Evolutionary conservation across 2,329 filamentous ascomycete genomes (phyloP).

Genomic region (Sporothrix variecibatus): DNA sequence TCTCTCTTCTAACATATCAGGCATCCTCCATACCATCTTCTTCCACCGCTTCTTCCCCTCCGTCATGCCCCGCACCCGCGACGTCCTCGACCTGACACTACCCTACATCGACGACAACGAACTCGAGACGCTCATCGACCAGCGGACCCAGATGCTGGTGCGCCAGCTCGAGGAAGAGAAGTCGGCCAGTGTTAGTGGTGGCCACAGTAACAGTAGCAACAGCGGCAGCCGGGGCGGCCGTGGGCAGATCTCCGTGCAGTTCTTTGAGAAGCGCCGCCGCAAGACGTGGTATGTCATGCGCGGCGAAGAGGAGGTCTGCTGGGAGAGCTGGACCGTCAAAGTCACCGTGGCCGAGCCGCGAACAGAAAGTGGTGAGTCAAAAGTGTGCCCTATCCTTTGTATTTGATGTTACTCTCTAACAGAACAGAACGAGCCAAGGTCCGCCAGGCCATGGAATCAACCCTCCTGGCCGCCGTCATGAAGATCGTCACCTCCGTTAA

Average conservation of each 20-base stretch:
- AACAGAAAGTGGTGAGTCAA: slow-evolving; percentile 74
- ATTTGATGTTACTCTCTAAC: not conserved
- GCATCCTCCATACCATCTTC: slow-evolving; percentile 95
- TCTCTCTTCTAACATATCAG: slow-evolving; percentile 54
- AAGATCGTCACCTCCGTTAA: slow-evolving; percentile 90
- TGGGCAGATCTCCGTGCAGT: slow-evolving; percentile 82
- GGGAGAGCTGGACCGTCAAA: slow-evolving; percentile 94
- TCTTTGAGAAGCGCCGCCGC: slow-evolving; percentile 87
- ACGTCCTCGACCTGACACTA: slow-evolving; percentile 86
- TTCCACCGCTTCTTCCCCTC: slow-evolving; percentile 97
- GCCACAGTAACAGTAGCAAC: slow-evolving; percentile 38
- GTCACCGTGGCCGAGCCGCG: slow-evolving; percentile 88
- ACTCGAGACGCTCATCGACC: slow-evolving; percentile 90
- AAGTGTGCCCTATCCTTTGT: slow-evolving; percentile 9
- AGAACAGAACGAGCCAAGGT: slow-evolving; percentile 92
- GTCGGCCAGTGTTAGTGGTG: slow-evolving; percentile 36
- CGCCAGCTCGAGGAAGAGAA: slow-evolving; percentile 70
- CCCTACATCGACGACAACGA: slow-evolving; percentile 88
- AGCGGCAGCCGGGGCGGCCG: slow-evolving; percentile 55
- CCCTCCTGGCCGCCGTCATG: slow-evolving; percentile 80
- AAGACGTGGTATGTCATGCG: slow-evolving; percentile 73
- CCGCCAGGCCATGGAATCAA: slow-evolving; percentile 86
- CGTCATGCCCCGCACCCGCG: slow-evolving; percentile 77
- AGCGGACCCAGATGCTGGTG: slow-evolving; percentile 76
- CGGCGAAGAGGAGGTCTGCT: slow-evolving; percentile 88